phyloP scores from a whole-genome alignment of 2,329 filamentous ascomycete species.

The Fusarium lyarnte region DNA sequence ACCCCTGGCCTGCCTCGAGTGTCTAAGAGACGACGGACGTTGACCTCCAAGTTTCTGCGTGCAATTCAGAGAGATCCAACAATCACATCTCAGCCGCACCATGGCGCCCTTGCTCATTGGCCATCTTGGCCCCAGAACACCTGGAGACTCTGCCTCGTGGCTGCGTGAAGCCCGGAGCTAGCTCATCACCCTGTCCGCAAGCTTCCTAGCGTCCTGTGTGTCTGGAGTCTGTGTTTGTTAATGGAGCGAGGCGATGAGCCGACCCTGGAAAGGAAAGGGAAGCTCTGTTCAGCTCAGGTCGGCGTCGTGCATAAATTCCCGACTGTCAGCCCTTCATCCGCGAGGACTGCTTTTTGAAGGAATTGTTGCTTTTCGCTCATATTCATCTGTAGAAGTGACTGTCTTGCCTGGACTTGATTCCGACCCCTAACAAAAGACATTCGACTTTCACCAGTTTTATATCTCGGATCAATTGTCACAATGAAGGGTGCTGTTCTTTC shows the following conservation, averaged over 20 bases:
- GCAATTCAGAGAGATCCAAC: conserved; percentile 13
- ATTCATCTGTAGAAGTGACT: conserved; percentile 16
- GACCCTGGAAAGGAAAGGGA: conserved; percentile 13
- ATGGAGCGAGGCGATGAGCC: conserved; percentile 26
- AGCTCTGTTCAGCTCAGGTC: conserved; percentile 18
- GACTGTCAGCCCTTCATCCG: conserved; percentile 4
- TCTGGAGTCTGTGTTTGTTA: conserved; percentile 12
- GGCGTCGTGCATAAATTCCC: conserved; percentile 32
- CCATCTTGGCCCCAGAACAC: neutral
- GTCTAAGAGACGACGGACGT: conserved; percentile 17
- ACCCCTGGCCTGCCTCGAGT: conserved; percentile 15
- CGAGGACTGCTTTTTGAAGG: conserved; percentile 5
- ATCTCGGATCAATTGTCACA: conserved; percentile 12
- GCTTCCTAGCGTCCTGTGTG: conserved; percentile 30
- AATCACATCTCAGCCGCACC: conserved; percentile 41
- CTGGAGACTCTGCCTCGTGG: conserved; percentile 37
- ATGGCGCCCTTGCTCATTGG: conserved; percentile 29
- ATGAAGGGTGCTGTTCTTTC: conserved; percentile 41
- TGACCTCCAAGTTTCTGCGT: conserved; percentile 16
- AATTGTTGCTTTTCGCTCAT: conserved; percentile 6
- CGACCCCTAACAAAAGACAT: neutral
- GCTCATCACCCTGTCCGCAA: conserved; percentile 24
- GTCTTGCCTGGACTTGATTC: neutral
- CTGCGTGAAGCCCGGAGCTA: conserved; percentile 21
- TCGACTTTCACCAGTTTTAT: neutral